Percentiles rank a stretch among this genome's conserved stretches.
phyloP scores from a whole-genome alignment of 1,139 yeast genomes.

The Citeromyces hawaiiensis region DNA sequence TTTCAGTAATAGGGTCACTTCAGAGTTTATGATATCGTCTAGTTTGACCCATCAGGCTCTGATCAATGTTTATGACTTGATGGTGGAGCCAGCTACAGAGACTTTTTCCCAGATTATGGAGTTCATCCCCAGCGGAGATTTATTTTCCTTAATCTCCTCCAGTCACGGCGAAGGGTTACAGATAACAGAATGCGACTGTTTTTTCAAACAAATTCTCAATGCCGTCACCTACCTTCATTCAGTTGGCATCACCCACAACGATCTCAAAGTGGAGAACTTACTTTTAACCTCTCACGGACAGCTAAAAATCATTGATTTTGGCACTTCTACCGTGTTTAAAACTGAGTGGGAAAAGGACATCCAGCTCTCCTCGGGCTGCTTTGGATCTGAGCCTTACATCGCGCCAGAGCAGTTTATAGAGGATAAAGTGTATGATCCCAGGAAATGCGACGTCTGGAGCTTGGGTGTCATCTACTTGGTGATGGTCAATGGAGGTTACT shows the following conservation, averaged over 20 bases:
- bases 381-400: constrained; percentile 69
- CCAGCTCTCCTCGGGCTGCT: constrained; percentile 40
- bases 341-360: constrained; percentile 55
- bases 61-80: constrained; percentile 53
- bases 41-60: constrained; percentile 60
- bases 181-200: constrained; percentile 54
- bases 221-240: constrained; percentile 58
- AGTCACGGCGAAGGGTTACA: constrained; percentile 25
- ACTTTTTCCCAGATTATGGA: constrained; percentile 72
- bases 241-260: constrained; percentile 71
- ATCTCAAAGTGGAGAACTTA: constrained; percentile 56
- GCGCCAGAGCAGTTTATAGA: constrained; percentile 52
- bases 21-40: constrained; percentile 68
- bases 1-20: constrained; percentile 56
- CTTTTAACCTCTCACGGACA: constrained; percentile 33
- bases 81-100: constrained; percentile 33
- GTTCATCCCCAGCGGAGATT: constrained; percentile 63
- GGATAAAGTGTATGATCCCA: constrained; percentile 36
- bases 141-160: constrained; percentile 30
- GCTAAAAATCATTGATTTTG: constrained; percentile 57
- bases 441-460: constrained; percentile 60
- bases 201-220: constrained; percentile 50
- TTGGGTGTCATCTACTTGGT: constrained; percentile 46
- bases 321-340: constrained; percentile 64
- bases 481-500: constrained; percentile 35